Percentiles rank a stretch among this genome's conserved stretches.
Evolutionary conservation across 1,284 basidiomycete species (phyloP).

Genomic region (Austropuccinia psidii): DNA sequence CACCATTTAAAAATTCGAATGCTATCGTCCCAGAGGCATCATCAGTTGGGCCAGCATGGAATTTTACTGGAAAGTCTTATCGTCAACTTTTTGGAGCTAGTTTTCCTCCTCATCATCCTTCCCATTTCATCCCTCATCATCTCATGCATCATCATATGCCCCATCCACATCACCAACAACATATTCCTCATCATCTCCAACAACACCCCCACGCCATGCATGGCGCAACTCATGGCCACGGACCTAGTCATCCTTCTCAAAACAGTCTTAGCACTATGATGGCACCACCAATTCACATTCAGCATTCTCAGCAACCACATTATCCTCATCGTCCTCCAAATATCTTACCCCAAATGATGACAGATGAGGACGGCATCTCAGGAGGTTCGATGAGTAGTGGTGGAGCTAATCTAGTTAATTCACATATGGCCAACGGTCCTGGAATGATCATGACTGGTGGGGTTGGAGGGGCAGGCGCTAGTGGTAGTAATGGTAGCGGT

Average conservation of each 20-base stretch:
- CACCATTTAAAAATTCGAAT: constrained; percentile 20
- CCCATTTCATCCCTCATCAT: constrained; percentile 18
- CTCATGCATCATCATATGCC: constrained; percentile 20
- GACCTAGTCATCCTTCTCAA: constrained; percentile 18
- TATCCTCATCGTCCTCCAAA: constrained; percentile 11
- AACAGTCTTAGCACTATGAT: constrained; percentile 1
- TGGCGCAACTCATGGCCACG: not conserved
- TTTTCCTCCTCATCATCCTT: constrained; percentile 14
- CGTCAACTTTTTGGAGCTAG: constrained; percentile 29
- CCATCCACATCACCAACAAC: not conserved
- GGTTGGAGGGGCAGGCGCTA: not conserved
- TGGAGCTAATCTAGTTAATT: no score
- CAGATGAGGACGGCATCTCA: constrained; percentile 27
- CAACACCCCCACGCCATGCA: constrained; percentile 14
- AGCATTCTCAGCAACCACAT: constrained; percentile 18
- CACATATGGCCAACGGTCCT: not conserved
- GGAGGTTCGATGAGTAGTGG: constrained; percentile 3
- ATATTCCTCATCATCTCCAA: not conserved
- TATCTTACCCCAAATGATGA: constrained; percentile 14
- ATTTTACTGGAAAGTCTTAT: constrained; percentile 21
- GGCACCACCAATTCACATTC: constrained; percentile 14
- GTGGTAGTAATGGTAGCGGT: no score
- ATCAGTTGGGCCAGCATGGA: constrained; percentile 26
- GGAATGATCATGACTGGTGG: constrained; percentile 22
- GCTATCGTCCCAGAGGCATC: constrained; percentile 25